phyloP scores from a whole-genome alignment of 2,329 filamentous ascomycete species.

The Colletotrichum scovillei region DNA sequence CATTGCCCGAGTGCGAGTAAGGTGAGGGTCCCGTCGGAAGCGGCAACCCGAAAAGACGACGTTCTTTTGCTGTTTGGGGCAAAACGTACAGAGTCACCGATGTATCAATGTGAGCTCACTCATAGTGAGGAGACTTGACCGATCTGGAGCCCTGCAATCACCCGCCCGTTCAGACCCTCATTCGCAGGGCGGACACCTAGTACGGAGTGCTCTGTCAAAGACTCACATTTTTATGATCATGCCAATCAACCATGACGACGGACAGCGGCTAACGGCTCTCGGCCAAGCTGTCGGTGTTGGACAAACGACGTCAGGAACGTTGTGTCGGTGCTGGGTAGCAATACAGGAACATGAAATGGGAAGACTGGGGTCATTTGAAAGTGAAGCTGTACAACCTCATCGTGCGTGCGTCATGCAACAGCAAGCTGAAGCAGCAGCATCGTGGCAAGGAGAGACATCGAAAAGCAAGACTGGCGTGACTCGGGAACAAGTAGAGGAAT shows the following conservation, averaged over 20 bases:
- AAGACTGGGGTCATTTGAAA: constrained; percentile 8
- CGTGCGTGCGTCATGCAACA: constrained; percentile 29
- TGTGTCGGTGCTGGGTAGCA: constrained; percentile 24
- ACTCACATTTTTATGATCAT: neutral
- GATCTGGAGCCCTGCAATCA: constrained; percentile 9
- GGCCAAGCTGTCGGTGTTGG: constrained; percentile 23
- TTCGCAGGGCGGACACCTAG: neutral
- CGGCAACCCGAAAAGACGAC: neutral
- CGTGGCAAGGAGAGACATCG: neutral
- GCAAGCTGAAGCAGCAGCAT: neutral
- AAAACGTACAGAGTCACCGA: neutral
- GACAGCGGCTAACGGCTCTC: constrained; percentile 17
- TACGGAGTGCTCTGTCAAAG: neutral
- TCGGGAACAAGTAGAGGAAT: neutral
- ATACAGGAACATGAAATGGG: constrained; percentile 9
- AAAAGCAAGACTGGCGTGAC: neutral
- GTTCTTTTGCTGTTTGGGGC: too few relatives aligned
- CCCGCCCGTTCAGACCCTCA: neutral
- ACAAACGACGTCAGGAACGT: constrained; percentile 29
- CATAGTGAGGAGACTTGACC: neutral
- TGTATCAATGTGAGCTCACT: neutral
- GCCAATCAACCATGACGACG: constrained; percentile 14
- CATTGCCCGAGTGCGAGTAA: neutral
- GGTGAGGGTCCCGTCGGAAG: neutral
- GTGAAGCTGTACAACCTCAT: constrained; percentile 34